Conservation (phyloP, 2,329 filamentous ascomycete genomes). For the Alternaria solani region DNA sequence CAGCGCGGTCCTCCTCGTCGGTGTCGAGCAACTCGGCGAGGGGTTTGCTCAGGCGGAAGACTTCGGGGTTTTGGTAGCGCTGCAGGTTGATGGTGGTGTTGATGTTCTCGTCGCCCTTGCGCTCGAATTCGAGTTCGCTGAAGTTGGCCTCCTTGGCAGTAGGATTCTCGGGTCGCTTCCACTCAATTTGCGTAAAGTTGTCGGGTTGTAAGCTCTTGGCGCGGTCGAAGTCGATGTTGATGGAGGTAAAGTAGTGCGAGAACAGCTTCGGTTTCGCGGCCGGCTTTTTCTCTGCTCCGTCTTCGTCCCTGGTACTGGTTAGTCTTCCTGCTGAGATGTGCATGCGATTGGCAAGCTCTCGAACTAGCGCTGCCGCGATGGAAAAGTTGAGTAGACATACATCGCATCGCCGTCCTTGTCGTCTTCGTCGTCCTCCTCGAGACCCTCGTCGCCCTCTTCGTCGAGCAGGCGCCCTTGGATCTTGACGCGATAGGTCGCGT, state of each 20-base stretch:
- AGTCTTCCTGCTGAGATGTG: not conserved
- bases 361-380: not conserved
- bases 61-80: conserved; percentile 84
- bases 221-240: conserved; percentile 70
- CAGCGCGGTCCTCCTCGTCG: conserved; percentile 83
- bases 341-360: not conserved
- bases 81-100: conserved; percentile 89
- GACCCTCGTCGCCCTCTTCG: conserved; percentile 50
- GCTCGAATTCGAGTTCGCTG: conserved; percentile 89
- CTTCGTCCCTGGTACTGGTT: conserved; percentile 58
- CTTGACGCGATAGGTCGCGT: conserved; percentile 87
- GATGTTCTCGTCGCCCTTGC: conserved; percentile 88
- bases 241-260: conserved; percentile 83
- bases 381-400: conserved; percentile 34
- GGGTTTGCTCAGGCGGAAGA: conserved; percentile 79
- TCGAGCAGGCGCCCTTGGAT: conserved; percentile 86
- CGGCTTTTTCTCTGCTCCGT: conserved; percentile 52
- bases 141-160: conserved; percentile 77
- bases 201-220: conserved; percentile 71
- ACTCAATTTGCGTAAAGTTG: conserved; percentile 73
- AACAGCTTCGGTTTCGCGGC: conserved; percentile 62
- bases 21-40: conserved; percentile 87
- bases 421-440: conserved; percentile 43
- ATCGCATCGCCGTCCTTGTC: conserved; percentile 61
- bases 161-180: conserved; percentile 79